A percentile compares a stretch with the other conserved stretches of the same genome.
phyloP scores from a whole-genome alignment of 768 basidiomycete genomes.

The Rhodosporidiobolus sp. region DNA sequence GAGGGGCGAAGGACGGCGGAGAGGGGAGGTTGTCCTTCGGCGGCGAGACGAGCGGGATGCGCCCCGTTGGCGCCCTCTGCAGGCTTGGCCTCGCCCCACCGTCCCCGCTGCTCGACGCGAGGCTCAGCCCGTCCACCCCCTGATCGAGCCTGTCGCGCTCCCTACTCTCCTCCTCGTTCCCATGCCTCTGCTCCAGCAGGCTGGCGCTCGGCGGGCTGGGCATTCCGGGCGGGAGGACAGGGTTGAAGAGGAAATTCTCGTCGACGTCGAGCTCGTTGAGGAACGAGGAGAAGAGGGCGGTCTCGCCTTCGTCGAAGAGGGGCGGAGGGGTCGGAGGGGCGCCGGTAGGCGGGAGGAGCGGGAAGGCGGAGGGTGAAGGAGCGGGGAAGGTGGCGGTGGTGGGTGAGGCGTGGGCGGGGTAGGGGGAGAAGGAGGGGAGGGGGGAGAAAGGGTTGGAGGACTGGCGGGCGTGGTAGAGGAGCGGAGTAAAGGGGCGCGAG shows the following conservation, averaged over 20 bases:
- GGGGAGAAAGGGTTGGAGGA: constrained; percentile 11
- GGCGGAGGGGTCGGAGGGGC: constrained; percentile 3
- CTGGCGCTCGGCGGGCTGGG: constrained; percentile 20
- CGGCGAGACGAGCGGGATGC: too few species aligned
- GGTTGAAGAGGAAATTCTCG: constrained; percentile 36
- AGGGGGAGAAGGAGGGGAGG: not conserved
- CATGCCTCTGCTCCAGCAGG: not conserved
- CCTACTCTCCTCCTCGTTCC: not conserved
- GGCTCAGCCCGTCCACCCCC: constrained; percentile 5
- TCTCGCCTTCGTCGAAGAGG: constrained; percentile 29
- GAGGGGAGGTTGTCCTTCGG: too few species aligned
- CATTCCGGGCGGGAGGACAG: constrained; percentile 36
- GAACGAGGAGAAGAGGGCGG: constrained; percentile 30
- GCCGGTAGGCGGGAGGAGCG: not conserved
- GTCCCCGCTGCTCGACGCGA: too few species aligned
- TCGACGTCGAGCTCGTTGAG: constrained; percentile 33
- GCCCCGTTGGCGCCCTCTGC: too few species aligned
- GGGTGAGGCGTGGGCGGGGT: not conserved
- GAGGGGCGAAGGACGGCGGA: too few species aligned
- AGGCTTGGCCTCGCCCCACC: too few species aligned
- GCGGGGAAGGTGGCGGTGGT: not conserved
- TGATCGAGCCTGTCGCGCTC: constrained; percentile 27
- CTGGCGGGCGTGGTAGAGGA: not conserved
- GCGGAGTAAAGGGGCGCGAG: constrained; percentile 14
- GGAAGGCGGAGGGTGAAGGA: not conserved